Conservation (phyloP, 2,329 filamentous ascomycete species). For the Cladosporium austrohemisphaericum region DNA sequence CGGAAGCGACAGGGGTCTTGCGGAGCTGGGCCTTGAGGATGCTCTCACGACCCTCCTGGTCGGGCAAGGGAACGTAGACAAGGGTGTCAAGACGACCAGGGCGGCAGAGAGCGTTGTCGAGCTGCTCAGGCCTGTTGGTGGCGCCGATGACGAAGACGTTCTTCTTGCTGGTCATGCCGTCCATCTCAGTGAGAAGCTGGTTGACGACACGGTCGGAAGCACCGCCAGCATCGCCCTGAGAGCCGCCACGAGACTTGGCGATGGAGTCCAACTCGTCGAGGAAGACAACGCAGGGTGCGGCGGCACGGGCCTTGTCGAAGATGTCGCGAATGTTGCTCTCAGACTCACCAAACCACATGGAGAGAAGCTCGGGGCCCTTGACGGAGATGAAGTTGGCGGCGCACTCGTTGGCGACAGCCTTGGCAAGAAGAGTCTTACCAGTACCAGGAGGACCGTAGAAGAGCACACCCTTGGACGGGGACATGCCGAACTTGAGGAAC, state of each 20-base stretch:
- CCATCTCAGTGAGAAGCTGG: constrained; percentile 99
- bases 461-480: constrained; percentile 93
- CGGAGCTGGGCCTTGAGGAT: constrained; percentile 95
- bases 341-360: constrained; percentile 99
- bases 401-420: constrained; percentile 98
- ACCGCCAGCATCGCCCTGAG: constrained; percentile 91
- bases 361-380: constrained; percentile 96
- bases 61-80: constrained; percentile 95
- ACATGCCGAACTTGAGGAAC: constrained; percentile 99
- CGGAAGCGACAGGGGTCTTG: constrained; percentile 87
- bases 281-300: constrained; percentile 97
- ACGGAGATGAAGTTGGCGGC: constrained; percentile 99
- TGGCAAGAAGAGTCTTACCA: constrained; percentile 99
- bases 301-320: constrained; percentile 98
- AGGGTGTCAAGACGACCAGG: constrained; percentile 97
- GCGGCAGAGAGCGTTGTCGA: constrained; percentile 96
- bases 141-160: constrained; percentile 99
- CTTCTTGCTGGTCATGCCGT: constrained; percentile 99
- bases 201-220: constrained; percentile 99
- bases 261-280: constrained; percentile 98
- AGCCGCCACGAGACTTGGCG: constrained; percentile 97
- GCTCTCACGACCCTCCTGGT: constrained; percentile 80
- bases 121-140: constrained; percentile 97
- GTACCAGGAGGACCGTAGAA: constrained; percentile 99
- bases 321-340: constrained; percentile 99